Evolutionary conservation across 768 basidiomycete species (phyloP), one percentile per base, ranked within the genome.

Genomic region (Lactifluus rugatus): DNA sequence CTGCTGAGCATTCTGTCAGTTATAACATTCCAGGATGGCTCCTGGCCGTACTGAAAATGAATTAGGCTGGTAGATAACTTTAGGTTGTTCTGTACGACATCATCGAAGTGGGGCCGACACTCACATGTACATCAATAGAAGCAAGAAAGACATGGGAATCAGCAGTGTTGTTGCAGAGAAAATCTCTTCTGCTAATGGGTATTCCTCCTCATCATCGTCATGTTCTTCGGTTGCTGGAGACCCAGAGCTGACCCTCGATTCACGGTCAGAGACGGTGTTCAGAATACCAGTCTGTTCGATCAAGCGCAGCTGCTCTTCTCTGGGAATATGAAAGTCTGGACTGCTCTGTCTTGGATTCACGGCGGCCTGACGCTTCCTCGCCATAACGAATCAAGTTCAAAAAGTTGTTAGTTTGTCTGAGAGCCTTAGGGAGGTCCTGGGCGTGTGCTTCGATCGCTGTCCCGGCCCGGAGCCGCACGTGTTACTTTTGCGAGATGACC

Each of bases 91-190:
- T 26, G 34, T 54, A 19, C 16, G 34, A 17, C 26, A 13, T 14
- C 16, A n/a, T 42, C 14, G 10, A 19, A 4, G 28, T 23, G 37
- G 23, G 39, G 25, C n/a, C 23, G 9, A 45, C 10, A 73, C 87
- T 65, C 67, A 93, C 90, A 92, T 87, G 67, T 90, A 84, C 87
- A 93, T 89, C 74, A 90, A 72, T 16, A 91, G 66, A 39, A 91
- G 74, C 50, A 91, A 72, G 66, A 84, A 91, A 2, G 81, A 81
- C 65, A 87, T 81, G 0, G 90, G 90, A 34, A 87, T 83, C 55
- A 90, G 79, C 53, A 85, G 71, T 19, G 86, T 69, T 17, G 78
- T 62, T 10, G 86, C 74, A 62, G 82, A 78, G 69, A 90, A 83
- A 39, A 90, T 75, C 72, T 91, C 89, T 60, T 87, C 85, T 7